Percentiles rank a stretch among this genome's conserved stretches.
These are phyloP conservation scores for Lecanosticta acicola DNA, from an alignment of 2,329 filamentous ascomycete genomes.

Conservation along the genomic window DNA sequence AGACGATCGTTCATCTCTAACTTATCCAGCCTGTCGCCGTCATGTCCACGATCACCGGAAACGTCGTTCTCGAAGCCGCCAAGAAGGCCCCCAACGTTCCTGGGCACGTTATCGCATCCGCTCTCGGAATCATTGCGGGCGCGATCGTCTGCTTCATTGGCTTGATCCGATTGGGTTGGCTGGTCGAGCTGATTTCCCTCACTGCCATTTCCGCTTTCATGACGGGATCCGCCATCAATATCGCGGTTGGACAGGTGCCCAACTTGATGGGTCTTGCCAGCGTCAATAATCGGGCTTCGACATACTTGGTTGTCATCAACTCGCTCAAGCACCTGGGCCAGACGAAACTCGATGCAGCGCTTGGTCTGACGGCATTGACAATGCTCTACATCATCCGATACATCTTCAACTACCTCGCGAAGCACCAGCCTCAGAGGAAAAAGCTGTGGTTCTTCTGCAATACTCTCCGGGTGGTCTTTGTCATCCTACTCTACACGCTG, in stretches of 20 bases:
- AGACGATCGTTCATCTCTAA: no score
- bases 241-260: slow-evolving; percentile 76
- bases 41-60: slow-evolving; percentile 84
- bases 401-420: slow-evolving; percentile 59
- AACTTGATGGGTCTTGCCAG: slow-evolving; percentile 68
- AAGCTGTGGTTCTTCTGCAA: slow-evolving; percentile 85
- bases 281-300: slow-evolving; percentile 68
- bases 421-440: slow-evolving; percentile 61
- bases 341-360: slow-evolving; percentile 70
- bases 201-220: slow-evolving; percentile 91
- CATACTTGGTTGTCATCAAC: slow-evolving; percentile 80
- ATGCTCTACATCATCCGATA: slow-evolving; percentile 72
- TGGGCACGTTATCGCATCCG: slow-evolving; percentile 66
- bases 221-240: slow-evolving; percentile 90
- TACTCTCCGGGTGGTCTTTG: slow-evolving; percentile 83
- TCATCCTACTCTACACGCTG: slow-evolving; percentile 86
- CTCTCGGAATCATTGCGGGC: slow-evolving; percentile 71
- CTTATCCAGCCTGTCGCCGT: slow-evolving; percentile 82
- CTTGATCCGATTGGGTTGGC: slow-evolving; percentile 73
- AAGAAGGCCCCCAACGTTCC: slow-evolving; percentile 53
- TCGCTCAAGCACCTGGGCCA: slow-evolving; percentile 65
- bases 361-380: slow-evolving; percentile 76
- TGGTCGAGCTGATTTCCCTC: slow-evolving; percentile 88
- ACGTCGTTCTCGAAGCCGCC: slow-evolving; percentile 64
- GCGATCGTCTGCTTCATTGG: slow-evolving; percentile 73